Evolutionary conservation across 2,329 filamentous ascomycete species (phyloP).

Genomic region (Cordyceps fumosorosea): DNA sequence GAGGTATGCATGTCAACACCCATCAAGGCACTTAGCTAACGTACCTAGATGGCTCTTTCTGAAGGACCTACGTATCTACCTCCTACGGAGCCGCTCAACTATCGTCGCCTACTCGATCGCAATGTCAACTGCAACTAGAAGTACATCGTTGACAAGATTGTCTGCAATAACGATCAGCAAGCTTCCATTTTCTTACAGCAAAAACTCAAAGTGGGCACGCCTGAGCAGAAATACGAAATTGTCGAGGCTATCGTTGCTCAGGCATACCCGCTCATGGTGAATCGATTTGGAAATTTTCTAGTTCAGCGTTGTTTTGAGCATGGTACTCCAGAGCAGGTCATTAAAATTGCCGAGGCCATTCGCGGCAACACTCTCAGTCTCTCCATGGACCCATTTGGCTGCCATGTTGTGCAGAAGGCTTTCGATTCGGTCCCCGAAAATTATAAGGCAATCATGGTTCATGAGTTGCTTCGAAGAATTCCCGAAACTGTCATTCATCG

Average conservation of each 20-base stretch:
- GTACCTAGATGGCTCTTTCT: constrained; percentile 36
- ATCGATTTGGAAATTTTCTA: constrained; percentile 96
- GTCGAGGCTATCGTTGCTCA: constrained; percentile 93
- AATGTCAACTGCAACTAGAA: constrained; percentile 99
- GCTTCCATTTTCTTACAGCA: constrained; percentile 98
- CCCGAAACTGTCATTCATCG: constrained; percentile 97
- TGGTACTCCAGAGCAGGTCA: constrained; percentile 86
- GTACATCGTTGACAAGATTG: constrained; percentile 98
- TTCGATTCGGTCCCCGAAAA: constrained; percentile 97
- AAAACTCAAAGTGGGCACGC: constrained; percentile 93
- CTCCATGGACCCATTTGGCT: constrained; percentile 98
- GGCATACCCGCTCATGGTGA: constrained; percentile 94
- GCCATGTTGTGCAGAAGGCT: constrained; percentile 96
- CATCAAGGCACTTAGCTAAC: constrained; percentile 14
- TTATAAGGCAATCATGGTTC: constrained; percentile 98
- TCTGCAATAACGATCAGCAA: constrained; percentile 98
- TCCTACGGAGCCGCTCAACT: constrained; percentile 89
- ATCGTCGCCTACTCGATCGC: constrained; percentile 87
- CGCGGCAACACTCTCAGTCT: constrained; percentile 88
- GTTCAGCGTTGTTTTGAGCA: constrained; percentile 99
- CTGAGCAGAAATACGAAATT: constrained; percentile 94
- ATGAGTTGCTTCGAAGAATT: constrained; percentile 88
- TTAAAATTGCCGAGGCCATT: constrained; percentile 90
- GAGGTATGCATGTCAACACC: constrained; percentile 35
- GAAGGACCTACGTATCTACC: constrained; percentile 74